These are phyloP conservation scores for Myochromella boudieri DNA, from an alignment of 768 basidiomycete genomes.

Conservation along the genomic window DNA sequence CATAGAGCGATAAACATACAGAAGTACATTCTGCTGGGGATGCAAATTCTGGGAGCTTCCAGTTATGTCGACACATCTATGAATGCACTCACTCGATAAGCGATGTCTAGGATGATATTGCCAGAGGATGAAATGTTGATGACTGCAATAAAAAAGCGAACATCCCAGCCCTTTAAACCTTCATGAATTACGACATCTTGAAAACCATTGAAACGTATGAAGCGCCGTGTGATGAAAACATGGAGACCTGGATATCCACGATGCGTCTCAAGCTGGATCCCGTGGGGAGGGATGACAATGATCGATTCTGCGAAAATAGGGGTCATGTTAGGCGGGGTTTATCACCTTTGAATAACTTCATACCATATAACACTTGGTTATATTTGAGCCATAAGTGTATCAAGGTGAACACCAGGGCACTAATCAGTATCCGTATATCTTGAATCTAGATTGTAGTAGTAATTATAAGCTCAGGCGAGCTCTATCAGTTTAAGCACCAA, in stretches of 20 bases:
- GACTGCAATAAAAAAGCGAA: slow-evolving; percentile 65
- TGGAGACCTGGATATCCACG: slow-evolving; percentile 49
- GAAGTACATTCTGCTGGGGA: slow-evolving; percentile 61
- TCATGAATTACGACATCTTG: slow-evolving; percentile 75
- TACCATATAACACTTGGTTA: slow-evolving; percentile 10
- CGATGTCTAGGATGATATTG: slow-evolving; percentile 44
- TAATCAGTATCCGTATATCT: not conserved
- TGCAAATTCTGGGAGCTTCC: slow-evolving; percentile 52
- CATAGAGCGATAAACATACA: slow-evolving; percentile 59
- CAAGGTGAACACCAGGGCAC: not conserved
- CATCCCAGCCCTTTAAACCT: slow-evolving; percentile 68
- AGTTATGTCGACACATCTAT: not conserved
- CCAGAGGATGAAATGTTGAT: slow-evolving; percentile 32
- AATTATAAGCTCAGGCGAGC: not conserved
- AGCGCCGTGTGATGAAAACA: slow-evolving; percentile 42
- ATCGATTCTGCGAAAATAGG: slow-evolving; percentile 56
- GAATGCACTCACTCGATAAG: slow-evolving; percentile 52
- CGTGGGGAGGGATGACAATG: slow-evolving; percentile 62
- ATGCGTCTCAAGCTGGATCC: slow-evolving; percentile 74
- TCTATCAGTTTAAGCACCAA: slow-evolving; percentile 22
- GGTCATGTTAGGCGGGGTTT: not conserved
- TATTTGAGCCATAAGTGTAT: slow-evolving; percentile 5
- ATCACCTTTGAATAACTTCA: not conserved
- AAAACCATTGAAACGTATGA: slow-evolving; percentile 56
- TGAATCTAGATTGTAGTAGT: not conserved